These are phyloP conservation scores for Paracamarosporium sp. DNA, from an alignment of 2,329 filamentous ascomycete species.

Conservation along the genomic window DNA sequence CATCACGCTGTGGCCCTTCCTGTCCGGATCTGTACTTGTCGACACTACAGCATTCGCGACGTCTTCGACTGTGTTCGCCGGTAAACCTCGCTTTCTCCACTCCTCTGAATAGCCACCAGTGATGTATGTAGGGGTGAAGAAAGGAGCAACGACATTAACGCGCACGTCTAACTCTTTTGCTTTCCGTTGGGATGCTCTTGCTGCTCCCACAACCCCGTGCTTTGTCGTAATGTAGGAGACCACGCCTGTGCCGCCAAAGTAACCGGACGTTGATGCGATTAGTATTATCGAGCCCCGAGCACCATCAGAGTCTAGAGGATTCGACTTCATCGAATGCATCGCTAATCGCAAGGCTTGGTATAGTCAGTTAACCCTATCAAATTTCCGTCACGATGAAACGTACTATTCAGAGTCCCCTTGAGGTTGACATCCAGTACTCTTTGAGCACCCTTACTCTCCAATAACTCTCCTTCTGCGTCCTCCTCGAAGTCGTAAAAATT, in stretches of 20 bases:
- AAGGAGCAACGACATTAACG: constrained; percentile 57
- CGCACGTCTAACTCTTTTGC: constrained; percentile 47
- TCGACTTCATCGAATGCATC: constrained; percentile 43
- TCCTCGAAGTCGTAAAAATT: constrained; percentile 41
- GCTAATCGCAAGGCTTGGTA: constrained; percentile 30
- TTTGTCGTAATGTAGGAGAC: constrained; percentile 54
- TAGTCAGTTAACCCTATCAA: not conserved
- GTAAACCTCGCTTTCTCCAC: constrained; percentile 50
- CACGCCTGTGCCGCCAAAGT: constrained; percentile 53
- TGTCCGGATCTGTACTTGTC: constrained; percentile 41
- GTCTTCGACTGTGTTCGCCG: constrained; percentile 50
- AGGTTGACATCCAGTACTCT: constrained; percentile 50
- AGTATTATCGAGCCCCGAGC: constrained; percentile 48
- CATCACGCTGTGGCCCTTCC: constrained; percentile 38
- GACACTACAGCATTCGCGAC: constrained; percentile 53
- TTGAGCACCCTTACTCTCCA: constrained; percentile 31
- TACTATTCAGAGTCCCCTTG: constrained; percentile 55
- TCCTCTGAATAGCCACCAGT: constrained; percentile 46
- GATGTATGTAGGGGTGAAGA: constrained; percentile 56
- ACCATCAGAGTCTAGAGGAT: constrained; percentile 28
- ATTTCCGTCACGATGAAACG: constrained; percentile 1
- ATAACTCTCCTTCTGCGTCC: constrained; percentile 36
- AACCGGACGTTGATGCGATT: constrained; percentile 52
- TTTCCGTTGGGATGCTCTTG: constrained; percentile 45
- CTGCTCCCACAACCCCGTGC: constrained; percentile 50